Evolutionary conservation across 2,329 filamentous ascomycete species (phyloP).

Genomic region (Aspergillus sp.): DNA sequence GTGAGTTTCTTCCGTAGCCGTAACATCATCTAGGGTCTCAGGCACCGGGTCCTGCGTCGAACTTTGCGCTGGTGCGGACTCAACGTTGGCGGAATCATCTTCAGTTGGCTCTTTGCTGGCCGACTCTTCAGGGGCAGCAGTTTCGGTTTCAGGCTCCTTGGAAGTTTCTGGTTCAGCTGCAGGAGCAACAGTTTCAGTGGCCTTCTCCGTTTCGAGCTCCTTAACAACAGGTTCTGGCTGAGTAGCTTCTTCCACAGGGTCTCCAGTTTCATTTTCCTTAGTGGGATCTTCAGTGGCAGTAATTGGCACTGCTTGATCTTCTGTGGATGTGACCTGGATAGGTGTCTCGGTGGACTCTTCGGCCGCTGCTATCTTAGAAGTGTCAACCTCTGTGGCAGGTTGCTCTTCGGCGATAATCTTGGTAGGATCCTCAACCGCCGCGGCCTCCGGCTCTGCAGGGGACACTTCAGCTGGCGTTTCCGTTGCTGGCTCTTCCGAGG

Average conservation of each 20-base stretch:
- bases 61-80: constrained; percentile 9
- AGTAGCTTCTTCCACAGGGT: neutral
- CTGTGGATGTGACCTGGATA: neutral
- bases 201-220: constrained; percentile 5
- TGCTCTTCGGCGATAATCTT: constrained; percentile 10
- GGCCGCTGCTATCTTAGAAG: constrained; percentile 10
- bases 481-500: neutral
- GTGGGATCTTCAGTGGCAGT: constrained; percentile 3
- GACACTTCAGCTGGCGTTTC: constrained; percentile 1
- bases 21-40: neutral
- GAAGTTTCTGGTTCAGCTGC: constrained; percentile 1
- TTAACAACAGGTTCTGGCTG: neutral
- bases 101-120: constrained; percentile 6
- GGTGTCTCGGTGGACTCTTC: constrained; percentile 5
- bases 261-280: neutral
- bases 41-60: neutral
- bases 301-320: constrained; percentile 2
- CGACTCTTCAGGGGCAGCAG: constrained; percentile 1
- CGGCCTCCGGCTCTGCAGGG: neutral
- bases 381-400: constrained; percentile 9
- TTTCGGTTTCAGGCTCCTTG: constrained; percentile 3
- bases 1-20: neutral
- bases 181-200: neutral
- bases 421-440: neutral
- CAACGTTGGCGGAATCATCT: neutral